These are phyloP conservation scores for Casuarina equisetifolia DNA, from an alignment of 306 rosid species.

Conservation along the genomic window DNA sequence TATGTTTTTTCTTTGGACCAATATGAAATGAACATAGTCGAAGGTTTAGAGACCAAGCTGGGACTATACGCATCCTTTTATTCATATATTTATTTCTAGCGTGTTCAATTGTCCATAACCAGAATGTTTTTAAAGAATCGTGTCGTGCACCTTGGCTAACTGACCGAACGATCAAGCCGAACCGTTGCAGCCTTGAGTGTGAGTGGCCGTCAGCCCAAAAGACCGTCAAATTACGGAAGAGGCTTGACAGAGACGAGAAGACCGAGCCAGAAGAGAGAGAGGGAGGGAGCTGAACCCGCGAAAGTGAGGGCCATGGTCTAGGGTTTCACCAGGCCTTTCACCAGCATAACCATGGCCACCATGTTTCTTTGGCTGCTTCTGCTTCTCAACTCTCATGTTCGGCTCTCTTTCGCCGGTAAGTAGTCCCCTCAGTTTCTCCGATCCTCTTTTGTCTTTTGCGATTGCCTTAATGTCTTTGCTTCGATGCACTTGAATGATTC, in stretches of 20 bases:
- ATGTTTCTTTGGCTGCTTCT: conserved; percentile 31
- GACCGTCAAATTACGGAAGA: background rate
- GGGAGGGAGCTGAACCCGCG: background rate
- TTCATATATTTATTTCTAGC: too few species aligned
- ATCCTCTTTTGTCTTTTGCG: background rate
- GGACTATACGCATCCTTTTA: too few species aligned
- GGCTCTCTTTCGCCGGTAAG: conserved; percentile 54
- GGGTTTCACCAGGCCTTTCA: background rate
- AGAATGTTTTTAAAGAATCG: too few species aligned
- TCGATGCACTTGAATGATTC: background rate
- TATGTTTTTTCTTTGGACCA: too few species aligned
- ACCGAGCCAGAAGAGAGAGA: background rate
- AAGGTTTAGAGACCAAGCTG: too few species aligned
- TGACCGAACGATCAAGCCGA: too few species aligned
- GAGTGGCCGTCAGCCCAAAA: background rate
- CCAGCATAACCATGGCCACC: conserved; percentile 45
- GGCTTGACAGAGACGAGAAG: background rate
- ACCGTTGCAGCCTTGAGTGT: background rate
- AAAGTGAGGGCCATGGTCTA: background rate
- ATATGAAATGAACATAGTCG: too few species aligned
- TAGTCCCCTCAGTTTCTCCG: background rate
- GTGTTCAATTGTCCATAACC: too few species aligned
- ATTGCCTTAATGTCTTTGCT: background rate
- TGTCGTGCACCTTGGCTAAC: too few species aligned
- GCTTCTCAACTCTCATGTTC: conserved; percentile 37